A percentile compares a stretch with the other conserved stretches of the same genome.
phyloP scores from a whole-genome alignment of 1,284 basidiomycete species.

The Leccinum holopus region DNA sequence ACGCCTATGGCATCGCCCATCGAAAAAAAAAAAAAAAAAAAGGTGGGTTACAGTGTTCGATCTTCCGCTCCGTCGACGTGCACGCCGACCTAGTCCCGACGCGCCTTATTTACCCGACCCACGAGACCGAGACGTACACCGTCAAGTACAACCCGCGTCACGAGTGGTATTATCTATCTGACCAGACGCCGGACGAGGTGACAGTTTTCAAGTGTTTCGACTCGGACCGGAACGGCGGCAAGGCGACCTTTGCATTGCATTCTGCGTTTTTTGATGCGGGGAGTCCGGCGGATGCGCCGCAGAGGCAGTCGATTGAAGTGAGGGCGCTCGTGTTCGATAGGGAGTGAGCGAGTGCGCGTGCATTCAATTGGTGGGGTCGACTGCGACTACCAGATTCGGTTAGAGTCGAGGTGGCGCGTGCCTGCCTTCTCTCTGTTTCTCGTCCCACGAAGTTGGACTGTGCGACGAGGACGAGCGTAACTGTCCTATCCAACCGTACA shows the following conservation, averaged over 20 bases:
- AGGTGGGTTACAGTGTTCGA: too few relatives aligned
- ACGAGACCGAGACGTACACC: slow-evolving; percentile 40
- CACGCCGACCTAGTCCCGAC: slow-evolving; percentile 37
- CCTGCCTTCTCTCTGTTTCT: too few relatives aligned
- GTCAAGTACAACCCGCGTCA: slow-evolving; percentile 39
- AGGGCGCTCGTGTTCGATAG: not conserved
- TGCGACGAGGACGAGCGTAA: too few relatives aligned
- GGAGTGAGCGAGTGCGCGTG: not conserved
- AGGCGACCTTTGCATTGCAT: not conserved
- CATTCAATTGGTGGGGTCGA: not conserved
- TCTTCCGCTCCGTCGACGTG: slow-evolving; percentile 39
- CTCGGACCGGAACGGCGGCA: not conserved
- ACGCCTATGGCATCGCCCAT: too few relatives aligned
- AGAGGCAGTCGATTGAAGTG: not conserved
- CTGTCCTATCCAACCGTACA: too few relatives aligned
- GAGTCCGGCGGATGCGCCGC: not conserved
- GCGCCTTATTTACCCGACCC: slow-evolving; percentile 16
- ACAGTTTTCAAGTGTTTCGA: not conserved
- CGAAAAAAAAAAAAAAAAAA: too few relatives aligned
- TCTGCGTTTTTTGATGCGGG: not conserved
- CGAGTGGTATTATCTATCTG: slow-evolving; percentile 44
- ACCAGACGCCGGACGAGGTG: not conserved
- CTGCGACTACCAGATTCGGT: not conserved
- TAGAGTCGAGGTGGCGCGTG: too few relatives aligned
- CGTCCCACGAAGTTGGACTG: too few relatives aligned